Evolutionary conservation across 2,329 filamentous ascomycete species (phyloP), one percentile per base, ranked within the genome.

Genomic region (Fulvia fulva): DNA sequence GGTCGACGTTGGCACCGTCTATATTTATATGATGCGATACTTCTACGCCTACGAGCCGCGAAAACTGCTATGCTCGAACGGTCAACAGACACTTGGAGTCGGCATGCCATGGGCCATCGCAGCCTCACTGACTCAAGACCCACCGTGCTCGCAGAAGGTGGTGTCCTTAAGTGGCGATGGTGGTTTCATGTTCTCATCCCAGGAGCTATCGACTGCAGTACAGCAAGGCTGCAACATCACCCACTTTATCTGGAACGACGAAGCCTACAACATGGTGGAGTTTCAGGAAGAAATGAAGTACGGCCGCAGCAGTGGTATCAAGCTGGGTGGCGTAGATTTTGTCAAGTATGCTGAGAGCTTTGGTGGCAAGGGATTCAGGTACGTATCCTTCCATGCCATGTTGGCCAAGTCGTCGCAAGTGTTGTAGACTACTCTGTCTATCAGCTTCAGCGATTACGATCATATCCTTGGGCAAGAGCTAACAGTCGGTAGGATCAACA

Each of bases 211-310:
- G 0, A 80, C 78, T 0, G 78, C 78, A 4, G 77, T 80, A 16
- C 72, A 74, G 61, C 77, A 80, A 51, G 71, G 73, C 7, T 80
- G 77, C 67, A 74, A 80, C 57, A 78, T 80, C 63, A 79, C 78
- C 19, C 78, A 80, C 63, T 80, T 80, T 60, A 72, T 80, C 61
- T 80, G 77, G 77, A 80, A 80, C 64, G 78, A 80, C 61, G 75
- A 75, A 46, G 73, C 73, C 28, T 80, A 77, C 67, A 80, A 80
- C 64, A 80, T 80, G 78, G 77, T 80, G 4, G 75, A 80, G 68
- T 80, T 80, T 64, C 78, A 80, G 62, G 78, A 80, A 67, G 76
- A 78, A 57, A 74, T 77, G 67, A 80, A 80, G 67, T 80, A 80
- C 63, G 77, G 77, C 2, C 71, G 78, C 25, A 74, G 70, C 26